These are phyloP conservation scores for Tuctoria greenei DNA, from an alignment of 176 grass and related monocot genomes.

Conservation along the genomic window DNA sequence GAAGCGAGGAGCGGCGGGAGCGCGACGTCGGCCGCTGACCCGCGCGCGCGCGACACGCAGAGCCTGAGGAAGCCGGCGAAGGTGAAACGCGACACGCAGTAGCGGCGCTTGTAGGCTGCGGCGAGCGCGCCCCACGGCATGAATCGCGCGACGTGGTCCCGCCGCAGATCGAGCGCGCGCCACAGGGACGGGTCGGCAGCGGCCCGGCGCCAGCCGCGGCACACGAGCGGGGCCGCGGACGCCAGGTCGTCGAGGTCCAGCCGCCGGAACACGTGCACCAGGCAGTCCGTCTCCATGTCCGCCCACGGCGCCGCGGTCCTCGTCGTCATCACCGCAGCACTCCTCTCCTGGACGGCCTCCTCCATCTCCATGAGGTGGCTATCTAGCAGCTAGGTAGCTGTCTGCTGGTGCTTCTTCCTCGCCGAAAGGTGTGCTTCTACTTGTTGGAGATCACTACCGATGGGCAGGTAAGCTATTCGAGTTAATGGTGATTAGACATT, in stretches of 20 bases:
- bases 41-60: constrained; percentile 34
- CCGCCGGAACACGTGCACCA: constrained; percentile 57
- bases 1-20: constrained; percentile 55
- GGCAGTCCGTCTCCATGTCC: constrained; percentile 72
- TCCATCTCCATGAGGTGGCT: too few relatives aligned
- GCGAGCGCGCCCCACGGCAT: constrained; percentile 67
- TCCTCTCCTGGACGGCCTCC: neutral
- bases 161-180: constrained; percentile 69
- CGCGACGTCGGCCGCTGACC: constrained; percentile 22
- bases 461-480: too few relatives aligned
- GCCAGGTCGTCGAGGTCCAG: constrained; percentile 65
- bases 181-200: constrained; percentile 63
- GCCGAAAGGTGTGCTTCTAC: too few relatives aligned
- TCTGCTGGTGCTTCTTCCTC: too few relatives aligned
- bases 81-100: constrained; percentile 39
- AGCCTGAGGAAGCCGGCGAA: constrained; percentile 54
- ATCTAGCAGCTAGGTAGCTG: too few relatives aligned
- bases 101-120: constrained; percentile 32
- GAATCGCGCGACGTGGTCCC: constrained; percentile 64
- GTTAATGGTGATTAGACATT: too few relatives aligned
- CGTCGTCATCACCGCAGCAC: neutral
- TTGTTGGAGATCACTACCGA: too few relatives aligned
- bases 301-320: constrained; percentile 35
- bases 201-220: constrained; percentile 64
- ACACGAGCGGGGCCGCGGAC: constrained; percentile 63